These are phyloP conservation scores for Catharanthus roseus DNA, from an alignment of 257 asterid genomes.

Conservation along the genomic window DNA sequence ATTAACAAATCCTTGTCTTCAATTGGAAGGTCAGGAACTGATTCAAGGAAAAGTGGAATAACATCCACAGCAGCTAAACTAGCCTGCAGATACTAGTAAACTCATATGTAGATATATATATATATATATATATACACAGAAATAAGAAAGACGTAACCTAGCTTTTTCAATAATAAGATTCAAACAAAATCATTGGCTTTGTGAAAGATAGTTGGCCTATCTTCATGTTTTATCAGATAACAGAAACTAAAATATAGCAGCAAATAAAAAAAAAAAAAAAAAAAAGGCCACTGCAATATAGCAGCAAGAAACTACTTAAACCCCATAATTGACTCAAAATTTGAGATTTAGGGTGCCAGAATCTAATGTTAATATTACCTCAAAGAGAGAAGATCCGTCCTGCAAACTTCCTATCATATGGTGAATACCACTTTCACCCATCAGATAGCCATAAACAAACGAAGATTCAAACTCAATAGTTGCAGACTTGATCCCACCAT, in stretches of 20 bases:
- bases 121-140: not conserved
- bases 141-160: not conserved
- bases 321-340: not conserved
- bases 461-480: slow-evolving; percentile 68
- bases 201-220: not conserved
- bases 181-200: not conserved
- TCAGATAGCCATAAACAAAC: slow-evolving; percentile 61
- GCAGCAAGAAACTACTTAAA: not conserved
- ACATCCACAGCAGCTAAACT: slow-evolving; percentile 57
- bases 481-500: slow-evolving; percentile 40
- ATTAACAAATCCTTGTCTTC: slow-evolving; percentile 45
- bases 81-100: slow-evolving; percentile 33
- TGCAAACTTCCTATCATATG: slow-evolving; percentile 33
- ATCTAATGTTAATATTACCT: slow-evolving; percentile 48
- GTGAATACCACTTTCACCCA: slow-evolving; percentile 78
- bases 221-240: not conserved
- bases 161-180: not conserved
- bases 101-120: not conserved
- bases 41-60: slow-evolving; percentile 75
- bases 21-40: slow-evolving; percentile 46
- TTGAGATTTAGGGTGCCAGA: slow-evolving; percentile 8
- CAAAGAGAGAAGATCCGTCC: slow-evolving; percentile 24
- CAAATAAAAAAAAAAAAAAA: too few relatives aligned
- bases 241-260: too few relatives aligned
- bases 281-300: too few relatives aligned